Percentiles rank a stretch among this genome's conserved stretches.
Evolutionary conservation across 257 asterid genomes (phyloP).

Genomic region (Agastache rugosa): DNA sequence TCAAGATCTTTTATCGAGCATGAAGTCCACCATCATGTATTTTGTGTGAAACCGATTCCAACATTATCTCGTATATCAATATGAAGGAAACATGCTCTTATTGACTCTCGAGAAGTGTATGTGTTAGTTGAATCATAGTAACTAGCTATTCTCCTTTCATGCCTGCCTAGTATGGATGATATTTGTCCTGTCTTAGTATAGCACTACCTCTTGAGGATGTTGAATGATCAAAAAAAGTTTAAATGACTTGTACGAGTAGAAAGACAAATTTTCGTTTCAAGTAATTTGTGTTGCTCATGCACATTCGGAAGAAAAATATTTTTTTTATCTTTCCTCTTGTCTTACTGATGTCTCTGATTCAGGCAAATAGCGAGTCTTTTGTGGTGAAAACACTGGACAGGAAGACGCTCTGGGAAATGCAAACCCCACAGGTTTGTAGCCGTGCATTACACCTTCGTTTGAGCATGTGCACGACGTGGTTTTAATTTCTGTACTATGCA

Average conservation of each 20-base stretch:
- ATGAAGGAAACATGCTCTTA: not conserved
- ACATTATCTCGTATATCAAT: not conserved
- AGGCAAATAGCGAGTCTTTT: slow-evolving; percentile 85
- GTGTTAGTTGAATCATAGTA: not conserved
- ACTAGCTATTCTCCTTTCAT: not conserved
- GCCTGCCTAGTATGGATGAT: not conserved
- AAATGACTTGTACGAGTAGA: too few species aligned
- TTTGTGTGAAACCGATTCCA: not conserved
- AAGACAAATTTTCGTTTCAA: not conserved
- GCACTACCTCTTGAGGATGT: too few species aligned
- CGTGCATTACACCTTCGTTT: slow-evolving; percentile 16
- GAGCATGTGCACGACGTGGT: slow-evolving; percentile 8
- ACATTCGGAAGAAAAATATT: not conserved
- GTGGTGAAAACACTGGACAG: slow-evolving; percentile 91
- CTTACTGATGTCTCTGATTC: slow-evolving; percentile 21
- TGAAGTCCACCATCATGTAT: not conserved
- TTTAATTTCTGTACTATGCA: slow-evolving; percentile 12
- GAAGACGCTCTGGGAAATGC: slow-evolving; percentile 98
- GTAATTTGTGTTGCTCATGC: not conserved
- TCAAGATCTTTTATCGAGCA: not conserved
- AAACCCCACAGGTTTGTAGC: slow-evolving; percentile 88
- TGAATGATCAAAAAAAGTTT: not conserved
- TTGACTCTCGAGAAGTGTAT: not conserved
- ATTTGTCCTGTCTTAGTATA: too few species aligned
- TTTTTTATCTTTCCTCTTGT: not conserved